Conservation (phyloP, 495 filamentous ascomycete species). For the Podospora bellae-mahoneyi region DNA sequence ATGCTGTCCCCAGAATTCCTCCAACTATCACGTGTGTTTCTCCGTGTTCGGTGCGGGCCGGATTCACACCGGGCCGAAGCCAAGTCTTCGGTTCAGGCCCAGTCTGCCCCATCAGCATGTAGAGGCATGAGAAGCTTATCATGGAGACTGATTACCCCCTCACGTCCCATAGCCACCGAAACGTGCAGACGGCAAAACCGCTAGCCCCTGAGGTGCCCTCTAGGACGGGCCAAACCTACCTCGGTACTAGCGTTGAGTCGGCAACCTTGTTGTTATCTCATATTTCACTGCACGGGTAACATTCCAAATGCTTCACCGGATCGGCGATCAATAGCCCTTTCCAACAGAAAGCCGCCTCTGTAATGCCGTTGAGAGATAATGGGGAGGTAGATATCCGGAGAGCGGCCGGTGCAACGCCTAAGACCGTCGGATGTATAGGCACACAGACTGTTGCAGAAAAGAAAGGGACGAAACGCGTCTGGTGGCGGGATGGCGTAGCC, state of each 20-base stretch:
- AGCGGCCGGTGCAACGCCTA: background rate
- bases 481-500: background rate
- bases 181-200: background rate
- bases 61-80: background rate
- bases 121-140: background rate
- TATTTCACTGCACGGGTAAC: background rate
- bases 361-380: background rate
- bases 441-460: background rate
- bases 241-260: background rate
- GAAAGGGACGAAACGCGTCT: constrained; percentile 2
- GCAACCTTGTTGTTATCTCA: background rate
- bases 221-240: background rate
- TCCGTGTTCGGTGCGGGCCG: background rate
- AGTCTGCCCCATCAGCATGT: background rate
- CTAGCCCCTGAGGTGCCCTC: background rate
- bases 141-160: background rate
- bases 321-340: background rate
- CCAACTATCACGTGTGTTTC: background rate
- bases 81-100: background rate
- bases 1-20: background rate
- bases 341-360: background rate
- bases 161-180: background rate
- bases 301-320: background rate
- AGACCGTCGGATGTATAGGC: background rate
- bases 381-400: background rate